Percentiles rank a stretch among this genome's conserved stretches.
These are phyloP conservation scores for Botrytis galanthina DNA, from an alignment of 2,329 filamentous ascomycete genomes.

Conservation along the genomic window DNA sequence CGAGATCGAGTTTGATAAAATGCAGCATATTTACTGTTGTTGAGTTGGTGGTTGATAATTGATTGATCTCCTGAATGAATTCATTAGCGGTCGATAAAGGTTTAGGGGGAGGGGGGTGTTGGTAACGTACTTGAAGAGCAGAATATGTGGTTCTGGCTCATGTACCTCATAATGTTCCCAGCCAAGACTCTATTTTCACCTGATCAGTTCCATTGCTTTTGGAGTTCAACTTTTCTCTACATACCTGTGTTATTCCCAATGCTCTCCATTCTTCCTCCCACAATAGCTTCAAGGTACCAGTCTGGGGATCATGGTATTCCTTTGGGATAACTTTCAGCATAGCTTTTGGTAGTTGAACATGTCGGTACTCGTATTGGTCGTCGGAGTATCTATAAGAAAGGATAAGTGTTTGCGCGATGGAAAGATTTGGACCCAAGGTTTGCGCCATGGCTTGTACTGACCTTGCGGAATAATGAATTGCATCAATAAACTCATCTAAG, in stretches of 20 bases:
- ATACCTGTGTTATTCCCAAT: slow-evolving; percentile 92
- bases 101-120: not conserved
- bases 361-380: slow-evolving; percentile 90
- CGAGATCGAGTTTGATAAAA: slow-evolving; percentile 27
- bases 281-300: slow-evolving; percentile 90
- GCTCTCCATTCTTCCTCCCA: slow-evolving; percentile 99
- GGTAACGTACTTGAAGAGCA: slow-evolving; percentile 90
- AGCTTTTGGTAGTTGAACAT: slow-evolving; percentile 94
- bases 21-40: slow-evolving; percentile 29
- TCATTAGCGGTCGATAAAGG: slow-evolving; percentile 20
- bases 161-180: slow-evolving; percentile 99
- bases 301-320: slow-evolving; percentile 84
- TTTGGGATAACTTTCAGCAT: slow-evolving; percentile 97
- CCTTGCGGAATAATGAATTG: slow-evolving; percentile 94
- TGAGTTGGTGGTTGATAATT: slow-evolving; percentile 31
- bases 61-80: slow-evolving; percentile 35
- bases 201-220: not conserved
- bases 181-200: slow-evolving; percentile 71
- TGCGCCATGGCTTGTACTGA: slow-evolving; percentile 44
- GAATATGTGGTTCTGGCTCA: slow-evolving; percentile 96
- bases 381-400: slow-evolving; percentile 74
- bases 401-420: slow-evolving; percentile 24
- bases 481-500: slow-evolving; percentile 87
- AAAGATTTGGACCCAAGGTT: not conserved
- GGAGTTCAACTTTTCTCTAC: not conserved